A percentile compares a stretch with the other conserved stretches of the same genome.
Evolutionary conservation across 768 basidiomycete species (phyloP).

Genomic region (Termitomyces sp.): DNA sequence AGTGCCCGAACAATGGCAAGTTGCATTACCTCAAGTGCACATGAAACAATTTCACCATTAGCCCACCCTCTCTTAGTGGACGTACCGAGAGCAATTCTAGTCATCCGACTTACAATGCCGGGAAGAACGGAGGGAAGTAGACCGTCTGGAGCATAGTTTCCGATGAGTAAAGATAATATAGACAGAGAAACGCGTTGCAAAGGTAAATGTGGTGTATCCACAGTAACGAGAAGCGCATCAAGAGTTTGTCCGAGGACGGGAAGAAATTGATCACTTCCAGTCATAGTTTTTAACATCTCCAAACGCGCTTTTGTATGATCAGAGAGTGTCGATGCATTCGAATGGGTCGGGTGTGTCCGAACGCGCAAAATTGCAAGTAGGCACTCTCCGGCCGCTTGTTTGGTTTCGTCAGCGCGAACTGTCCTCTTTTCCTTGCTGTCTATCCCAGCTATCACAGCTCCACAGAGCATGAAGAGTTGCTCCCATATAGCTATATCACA

Average conservation of each 20-base stretch:
- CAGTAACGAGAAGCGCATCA: conserved; percentile 58
- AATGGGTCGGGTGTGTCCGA: conserved; percentile 36
- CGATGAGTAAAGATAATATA: conserved; percentile 50
- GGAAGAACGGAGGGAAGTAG: conserved; percentile 70
- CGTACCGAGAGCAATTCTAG: conserved; percentile 59
- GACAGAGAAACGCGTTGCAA: conserved; percentile 64
- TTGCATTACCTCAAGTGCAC: conserved; percentile 54
- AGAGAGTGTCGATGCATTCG: conserved; percentile 16
- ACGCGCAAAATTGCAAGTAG: conserved; percentile 58
- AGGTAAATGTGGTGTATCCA: conserved; percentile 50
- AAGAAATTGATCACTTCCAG: conserved; percentile 47
- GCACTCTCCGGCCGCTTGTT: conserved; percentile 66
- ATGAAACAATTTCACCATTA: conserved; percentile 61
- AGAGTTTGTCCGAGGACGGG: conserved; percentile 84
- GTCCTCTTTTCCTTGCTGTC: conserved; percentile 66
- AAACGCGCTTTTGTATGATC: conserved; percentile 24
- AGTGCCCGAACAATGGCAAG: conserved; percentile 50
- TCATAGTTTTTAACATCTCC: conserved; percentile 35
- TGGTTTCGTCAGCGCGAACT: conserved; percentile 76
- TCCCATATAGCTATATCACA: conserved; percentile 74
- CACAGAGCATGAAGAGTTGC: conserved; percentile 77
- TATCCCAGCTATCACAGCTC: conserved; percentile 58
- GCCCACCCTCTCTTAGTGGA: conserved; percentile 60
- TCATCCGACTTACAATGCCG: conserved; percentile 75
- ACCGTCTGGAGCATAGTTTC: conserved; percentile 48